Percentiles rank a stretch among this genome's conserved stretches.
Evolutionary conservation across 1,284 basidiomycete species (phyloP).

Genomic region (Marasmius tenuissimus): DNA sequence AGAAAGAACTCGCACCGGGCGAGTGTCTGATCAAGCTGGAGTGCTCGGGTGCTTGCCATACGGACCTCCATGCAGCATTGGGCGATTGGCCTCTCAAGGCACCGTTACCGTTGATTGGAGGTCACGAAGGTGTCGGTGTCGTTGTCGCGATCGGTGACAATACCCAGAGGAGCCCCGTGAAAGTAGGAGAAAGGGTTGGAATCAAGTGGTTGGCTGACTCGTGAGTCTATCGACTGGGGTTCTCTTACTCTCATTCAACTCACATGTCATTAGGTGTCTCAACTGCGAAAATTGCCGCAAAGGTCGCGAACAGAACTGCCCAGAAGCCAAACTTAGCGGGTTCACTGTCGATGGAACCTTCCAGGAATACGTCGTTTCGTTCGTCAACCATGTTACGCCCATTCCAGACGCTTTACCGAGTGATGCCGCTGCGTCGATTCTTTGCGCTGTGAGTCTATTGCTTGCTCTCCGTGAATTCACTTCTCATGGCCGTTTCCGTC

Average conservation of each 20-base stretch:
- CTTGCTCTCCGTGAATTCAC: slow-evolving; percentile 28
- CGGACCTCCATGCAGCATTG: slow-evolving; percentile 73
- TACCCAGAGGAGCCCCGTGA: slow-evolving; percentile 57
- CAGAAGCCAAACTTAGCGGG: slow-evolving; percentile 32
- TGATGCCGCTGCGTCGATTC: slow-evolving; percentile 76
- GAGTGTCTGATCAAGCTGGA: slow-evolving; percentile 81
- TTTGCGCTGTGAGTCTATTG: slow-evolving; percentile 73
- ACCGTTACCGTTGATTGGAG: slow-evolving; percentile 78
- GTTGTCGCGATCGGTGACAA: slow-evolving; percentile 72
- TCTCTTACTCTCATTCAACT: background rate
- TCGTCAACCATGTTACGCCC: slow-evolving; percentile 68
- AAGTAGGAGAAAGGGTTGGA: slow-evolving; percentile 81
- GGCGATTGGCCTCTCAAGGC: slow-evolving; percentile 74
- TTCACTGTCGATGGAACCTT: slow-evolving; percentile 85
- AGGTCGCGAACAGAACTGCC: slow-evolving; percentile 49
- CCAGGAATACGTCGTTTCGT: slow-evolving; percentile 76
- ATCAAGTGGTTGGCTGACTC: slow-evolving; percentile 84
- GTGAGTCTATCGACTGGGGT: slow-evolving; percentile 43
- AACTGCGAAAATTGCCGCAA: slow-evolving; percentile 77
- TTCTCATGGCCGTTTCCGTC: background rate
- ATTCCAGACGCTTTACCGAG: slow-evolving; percentile 71
- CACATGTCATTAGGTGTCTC: slow-evolving; percentile 32
- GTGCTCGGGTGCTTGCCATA: slow-evolving; percentile 74
- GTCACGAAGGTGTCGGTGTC: slow-evolving; percentile 80
- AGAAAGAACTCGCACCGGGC: slow-evolving; percentile 69